phyloP scores from a whole-genome alignment of 2,329 filamentous ascomycete genomes.

The Colletotrichum brevisporum region DNA sequence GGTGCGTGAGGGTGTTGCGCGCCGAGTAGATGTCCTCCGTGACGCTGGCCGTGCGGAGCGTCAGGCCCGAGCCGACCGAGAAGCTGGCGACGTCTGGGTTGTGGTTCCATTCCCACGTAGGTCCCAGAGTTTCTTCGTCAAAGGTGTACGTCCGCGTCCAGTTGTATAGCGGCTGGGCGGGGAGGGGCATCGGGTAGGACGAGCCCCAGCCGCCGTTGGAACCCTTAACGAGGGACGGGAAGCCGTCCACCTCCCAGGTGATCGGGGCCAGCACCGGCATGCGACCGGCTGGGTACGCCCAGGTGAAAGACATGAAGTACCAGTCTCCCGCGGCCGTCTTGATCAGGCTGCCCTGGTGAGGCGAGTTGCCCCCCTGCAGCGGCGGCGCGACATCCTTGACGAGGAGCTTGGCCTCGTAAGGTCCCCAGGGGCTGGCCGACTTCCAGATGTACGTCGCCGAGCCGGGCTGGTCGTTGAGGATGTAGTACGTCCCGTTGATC shows the following conservation, averaged over 20 bases:
- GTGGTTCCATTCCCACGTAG: constrained; percentile 74
- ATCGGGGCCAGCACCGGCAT: constrained; percentile 71
- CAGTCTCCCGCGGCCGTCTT: constrained; percentile 65
- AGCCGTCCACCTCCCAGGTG: constrained; percentile 66
- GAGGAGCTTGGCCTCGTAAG: constrained; percentile 63
- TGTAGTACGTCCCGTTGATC: constrained; percentile 68
- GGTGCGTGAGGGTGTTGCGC: constrained; percentile 63
- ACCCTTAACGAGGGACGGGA: constrained; percentile 58
- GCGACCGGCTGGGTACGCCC: constrained; percentile 69
- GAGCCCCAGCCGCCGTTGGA: constrained; percentile 63
- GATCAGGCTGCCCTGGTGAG: constrained; percentile 71
- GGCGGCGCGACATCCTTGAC: constrained; percentile 59
- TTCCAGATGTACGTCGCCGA: constrained; percentile 64
- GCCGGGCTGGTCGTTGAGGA: constrained; percentile 63
- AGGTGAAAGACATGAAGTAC: constrained; percentile 72
- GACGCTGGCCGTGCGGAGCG: constrained; percentile 63
- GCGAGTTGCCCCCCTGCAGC: constrained; percentile 58
- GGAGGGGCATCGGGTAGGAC: constrained; percentile 56
- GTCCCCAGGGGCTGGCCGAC: constrained; percentile 64
- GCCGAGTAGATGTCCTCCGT: constrained; percentile 65
- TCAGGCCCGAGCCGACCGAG: constrained; percentile 59
- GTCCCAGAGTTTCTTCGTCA: constrained; percentile 50
- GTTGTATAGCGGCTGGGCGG: constrained; percentile 40
- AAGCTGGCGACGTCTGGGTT: constrained; percentile 68
- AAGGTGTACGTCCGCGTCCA: constrained; percentile 62